These are phyloP conservation scores for Solanum sparsipilum DNA, from an alignment of 257 asterid species.

Conservation along the genomic window DNA sequence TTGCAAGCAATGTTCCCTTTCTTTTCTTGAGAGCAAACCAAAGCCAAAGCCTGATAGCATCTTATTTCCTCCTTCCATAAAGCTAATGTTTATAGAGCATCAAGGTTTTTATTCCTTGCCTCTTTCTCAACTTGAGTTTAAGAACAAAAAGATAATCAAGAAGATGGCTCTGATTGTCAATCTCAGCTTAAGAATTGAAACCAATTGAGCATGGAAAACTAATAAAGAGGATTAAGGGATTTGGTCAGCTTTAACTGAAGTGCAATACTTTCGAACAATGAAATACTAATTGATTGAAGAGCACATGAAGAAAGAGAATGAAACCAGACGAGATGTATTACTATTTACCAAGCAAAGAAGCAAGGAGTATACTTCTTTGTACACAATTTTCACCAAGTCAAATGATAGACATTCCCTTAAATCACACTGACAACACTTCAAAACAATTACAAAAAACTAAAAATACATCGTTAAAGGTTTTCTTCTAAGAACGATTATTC, in stretches of 20 bases:
- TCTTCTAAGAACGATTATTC: background rate
- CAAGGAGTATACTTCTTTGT: background rate
- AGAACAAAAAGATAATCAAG: background rate
- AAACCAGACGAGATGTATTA: background rate
- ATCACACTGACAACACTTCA: background rate
- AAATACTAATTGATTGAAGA: background rate
- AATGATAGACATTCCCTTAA: background rate
- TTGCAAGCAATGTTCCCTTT: conserved; percentile 1
- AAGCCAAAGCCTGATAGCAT: background rate
- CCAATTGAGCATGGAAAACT: background rate
- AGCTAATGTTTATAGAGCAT: background rate
- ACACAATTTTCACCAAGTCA: background rate
- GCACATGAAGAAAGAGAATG: background rate
- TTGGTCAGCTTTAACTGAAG: background rate
- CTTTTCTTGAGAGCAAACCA: background rate
- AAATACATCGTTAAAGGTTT: background rate
- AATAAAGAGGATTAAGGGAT: background rate
- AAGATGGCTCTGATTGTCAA: background rate
- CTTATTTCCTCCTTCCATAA: background rate
- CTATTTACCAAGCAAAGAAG: background rate
- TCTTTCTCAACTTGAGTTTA: background rate
- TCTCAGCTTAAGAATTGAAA: background rate
- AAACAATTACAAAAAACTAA: background rate
- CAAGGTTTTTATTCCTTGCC: background rate
- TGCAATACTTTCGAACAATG: background rate